A percentile compares a stretch with the other conserved stretches of the same genome.
phyloP scores from a whole-genome alignment of 2,329 filamentous ascomycete genomes.

The Cadophora gregata region DNA sequence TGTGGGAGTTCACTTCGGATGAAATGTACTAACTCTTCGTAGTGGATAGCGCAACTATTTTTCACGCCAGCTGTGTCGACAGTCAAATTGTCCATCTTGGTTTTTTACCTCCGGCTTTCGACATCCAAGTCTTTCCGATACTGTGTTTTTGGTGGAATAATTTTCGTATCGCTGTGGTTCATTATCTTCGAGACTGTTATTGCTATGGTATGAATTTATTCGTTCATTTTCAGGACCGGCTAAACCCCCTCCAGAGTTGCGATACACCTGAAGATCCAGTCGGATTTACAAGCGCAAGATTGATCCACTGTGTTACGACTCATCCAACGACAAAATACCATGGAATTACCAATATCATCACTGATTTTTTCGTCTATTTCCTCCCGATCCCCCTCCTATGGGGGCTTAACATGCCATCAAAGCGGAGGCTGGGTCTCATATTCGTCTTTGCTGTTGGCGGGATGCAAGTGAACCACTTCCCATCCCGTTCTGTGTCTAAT shows the following conservation, averaged over 20 bases:
- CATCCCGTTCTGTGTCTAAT: not conserved
- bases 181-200: constrained; percentile 11
- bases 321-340: constrained; percentile 15
- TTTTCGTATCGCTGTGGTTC: constrained; percentile 25
- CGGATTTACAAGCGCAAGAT: constrained; percentile 7
- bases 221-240: not conserved
- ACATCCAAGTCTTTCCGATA: constrained; percentile 16
- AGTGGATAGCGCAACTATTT: constrained; percentile 9
- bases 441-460: constrained; percentile 17
- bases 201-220: constrained; percentile 2
- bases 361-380: constrained; percentile 14
- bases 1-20: no score
- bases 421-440: not conserved
- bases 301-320: constrained; percentile 5
- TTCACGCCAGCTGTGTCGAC: constrained; percentile 19
- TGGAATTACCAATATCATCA: constrained; percentile 14
- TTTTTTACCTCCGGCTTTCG: constrained; percentile 31
- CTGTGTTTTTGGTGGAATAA: constrained; percentile 21
- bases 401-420: constrained; percentile 17
- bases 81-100: constrained; percentile 27
- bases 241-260: not conserved
- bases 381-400: constrained; percentile 15
- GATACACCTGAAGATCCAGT: constrained; percentile 14
- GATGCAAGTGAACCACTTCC: not conserved
- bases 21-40: not conserved